A percentile compares a stretch with the other conserved stretches of the same genome.
phyloP scores from a whole-genome alignment of 1,284 basidiomycete species.

The Inonotus obliquus region DNA sequence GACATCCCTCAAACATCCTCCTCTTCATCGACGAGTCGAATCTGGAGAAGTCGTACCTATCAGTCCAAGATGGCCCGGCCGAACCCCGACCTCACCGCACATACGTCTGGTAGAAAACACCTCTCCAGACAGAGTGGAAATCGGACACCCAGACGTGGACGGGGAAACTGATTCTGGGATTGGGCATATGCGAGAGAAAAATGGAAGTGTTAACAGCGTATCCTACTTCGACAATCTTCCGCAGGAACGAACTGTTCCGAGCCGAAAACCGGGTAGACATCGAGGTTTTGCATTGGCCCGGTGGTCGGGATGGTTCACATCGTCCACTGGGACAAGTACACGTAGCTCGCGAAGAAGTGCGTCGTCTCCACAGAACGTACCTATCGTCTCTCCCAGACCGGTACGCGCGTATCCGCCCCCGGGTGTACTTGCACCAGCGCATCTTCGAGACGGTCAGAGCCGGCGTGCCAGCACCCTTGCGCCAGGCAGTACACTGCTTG shows the following conservation, averaged over 20 bases:
- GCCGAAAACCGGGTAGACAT: background rate
- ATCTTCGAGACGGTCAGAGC: slow-evolving; percentile 9
- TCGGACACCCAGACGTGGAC: slow-evolving; percentile 1
- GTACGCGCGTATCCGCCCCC: slow-evolving; percentile 5
- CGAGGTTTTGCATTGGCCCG: slow-evolving; percentile 8
- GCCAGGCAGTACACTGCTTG: slow-evolving; percentile 8
- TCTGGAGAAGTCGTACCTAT: slow-evolving; percentile 3
- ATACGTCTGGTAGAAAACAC: background rate
- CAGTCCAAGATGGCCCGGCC: slow-evolving; percentile 1
- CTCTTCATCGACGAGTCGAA: slow-evolving; percentile 2
- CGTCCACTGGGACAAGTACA: slow-evolving; percentile 5
- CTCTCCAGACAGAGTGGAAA: background rate
- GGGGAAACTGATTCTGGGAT: slow-evolving; percentile 15
- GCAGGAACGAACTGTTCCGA: background rate
- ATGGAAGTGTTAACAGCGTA: slow-evolving; percentile 3
- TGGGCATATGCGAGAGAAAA: slow-evolving; percentile 14
- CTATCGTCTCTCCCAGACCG: slow-evolving; percentile 14
- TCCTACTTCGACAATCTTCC: slow-evolving; percentile 8
- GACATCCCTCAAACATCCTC: background rate
- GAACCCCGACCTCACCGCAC: background rate
- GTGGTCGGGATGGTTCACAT: slow-evolving; percentile 16
- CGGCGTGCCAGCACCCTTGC: slow-evolving; percentile 3
- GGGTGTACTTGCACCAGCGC: slow-evolving; percentile 3
- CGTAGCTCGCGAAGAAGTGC: slow-evolving; percentile 1
- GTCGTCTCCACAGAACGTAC: background rate